A percentile compares a stretch with the other conserved stretches of the same genome.
Evolutionary conservation across 805 yeast species (phyloP).

Genomic region (Ogataea paradorogensis): DNA sequence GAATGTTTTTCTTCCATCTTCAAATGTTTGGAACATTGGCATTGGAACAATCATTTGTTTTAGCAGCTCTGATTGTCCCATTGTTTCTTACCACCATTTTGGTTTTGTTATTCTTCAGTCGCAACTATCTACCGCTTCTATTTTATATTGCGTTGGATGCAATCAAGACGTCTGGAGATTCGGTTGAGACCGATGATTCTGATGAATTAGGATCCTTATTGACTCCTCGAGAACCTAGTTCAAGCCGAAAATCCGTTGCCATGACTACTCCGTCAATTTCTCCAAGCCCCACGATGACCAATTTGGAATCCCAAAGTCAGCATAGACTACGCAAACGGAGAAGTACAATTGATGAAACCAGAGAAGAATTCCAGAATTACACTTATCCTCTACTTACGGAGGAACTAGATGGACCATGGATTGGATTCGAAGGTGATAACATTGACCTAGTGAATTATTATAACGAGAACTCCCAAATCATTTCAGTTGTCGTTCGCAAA

Average conservation of each 20-base stretch:
- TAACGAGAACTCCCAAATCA: conserved; percentile 10
- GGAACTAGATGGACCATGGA: conserved; percentile 53
- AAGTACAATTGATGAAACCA: conserved; percentile 55
- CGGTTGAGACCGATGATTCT: conserved; percentile 27
- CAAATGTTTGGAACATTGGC: conserved; percentile 65
- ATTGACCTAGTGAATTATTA: conserved; percentile 39
- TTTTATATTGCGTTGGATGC: conserved; percentile 59
- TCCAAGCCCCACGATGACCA: conserved; percentile 4
- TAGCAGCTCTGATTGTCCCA: conserved; percentile 49
- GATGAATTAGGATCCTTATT: conserved; percentile 20
- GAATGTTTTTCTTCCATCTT: conserved; percentile 53
- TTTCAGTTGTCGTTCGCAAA: conserved; percentile 20
- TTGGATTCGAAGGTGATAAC: conserved; percentile 53
- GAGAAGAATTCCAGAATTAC: conserved; percentile 50
- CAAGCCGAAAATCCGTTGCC: conserved; percentile 13
- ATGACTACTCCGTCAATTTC: conserved; percentile 12
- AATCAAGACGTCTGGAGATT: conserved; percentile 39
- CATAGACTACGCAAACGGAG: conserved; percentile 34
- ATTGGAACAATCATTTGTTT: conserved; percentile 51
- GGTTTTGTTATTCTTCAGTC: conserved; percentile 49
- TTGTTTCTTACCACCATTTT: conserved; percentile 44
- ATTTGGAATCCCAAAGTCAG: conserved; percentile 3
- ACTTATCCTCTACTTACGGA: conserved; percentile 47
- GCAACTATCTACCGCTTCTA: conserved; percentile 51
- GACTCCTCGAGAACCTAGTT: conserved; percentile 4